Conservation (phyloP, 176 grass and related monocot species). For the Lolium perenne region DNA sequence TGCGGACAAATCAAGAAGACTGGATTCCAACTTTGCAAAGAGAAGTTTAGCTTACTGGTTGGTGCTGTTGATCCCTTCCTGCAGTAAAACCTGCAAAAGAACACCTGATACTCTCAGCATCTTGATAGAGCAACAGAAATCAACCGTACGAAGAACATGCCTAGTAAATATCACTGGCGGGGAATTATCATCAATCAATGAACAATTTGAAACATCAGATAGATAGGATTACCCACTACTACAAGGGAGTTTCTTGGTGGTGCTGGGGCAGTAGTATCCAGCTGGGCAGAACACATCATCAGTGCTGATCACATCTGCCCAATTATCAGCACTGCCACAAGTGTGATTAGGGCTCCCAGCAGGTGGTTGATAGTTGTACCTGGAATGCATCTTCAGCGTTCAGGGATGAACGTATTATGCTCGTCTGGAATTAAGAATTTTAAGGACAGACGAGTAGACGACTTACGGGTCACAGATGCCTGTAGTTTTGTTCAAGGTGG, state of each 20-base stretch:
- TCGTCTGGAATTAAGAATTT: background rate
- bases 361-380: slow-evolving; percentile 84
- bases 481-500: slow-evolving; percentile 73
- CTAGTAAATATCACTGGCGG: background rate
- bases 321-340: slow-evolving; percentile 78
- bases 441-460: slow-evolving; percentile 30
- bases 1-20: background rate
- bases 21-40: slow-evolving; percentile 18
- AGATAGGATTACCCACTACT: slow-evolving; percentile 98
- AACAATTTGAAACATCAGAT: slow-evolving; percentile 47
- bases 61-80: slow-evolving; percentile 80
- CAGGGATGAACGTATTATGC: background rate
- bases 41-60: slow-evolving; percentile 64
- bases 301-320: slow-evolving; percentile 74
- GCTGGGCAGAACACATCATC: slow-evolving; percentile 86
- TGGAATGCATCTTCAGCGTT: slow-evolving; percentile 37
- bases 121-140: background rate
- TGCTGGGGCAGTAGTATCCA: slow-evolving; percentile 95
- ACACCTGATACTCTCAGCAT: slow-evolving; percentile 31
- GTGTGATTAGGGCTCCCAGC: slow-evolving; percentile 85
- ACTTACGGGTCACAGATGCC: slow-evolving; percentile 94
- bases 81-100: slow-evolving; percentile 76
- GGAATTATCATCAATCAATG: background rate
- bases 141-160: background rate
- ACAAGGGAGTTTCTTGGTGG: slow-evolving; percentile 84